Base-by-base conservation (phyloP, 495 filamentous ascomycete genomes). In the Aspergillus asperescens region DNA sequence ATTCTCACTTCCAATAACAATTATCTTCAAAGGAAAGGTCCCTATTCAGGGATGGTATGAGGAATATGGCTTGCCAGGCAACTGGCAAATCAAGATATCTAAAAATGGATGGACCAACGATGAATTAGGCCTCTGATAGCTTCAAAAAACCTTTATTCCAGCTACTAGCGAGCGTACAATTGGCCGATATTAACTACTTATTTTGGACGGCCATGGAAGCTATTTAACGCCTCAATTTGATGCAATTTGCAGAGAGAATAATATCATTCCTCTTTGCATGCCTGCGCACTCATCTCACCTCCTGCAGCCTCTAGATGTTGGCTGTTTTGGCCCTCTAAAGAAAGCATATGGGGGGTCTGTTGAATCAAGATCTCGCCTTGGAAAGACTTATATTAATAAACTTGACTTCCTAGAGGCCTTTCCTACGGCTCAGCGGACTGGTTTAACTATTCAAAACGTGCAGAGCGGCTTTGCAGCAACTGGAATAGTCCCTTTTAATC, bases 191-290 rank as follows among this genome's bases (percentile, higher is more conserved):
- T 9, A 20, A 38, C 19, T 39, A 27, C 34, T 50, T 10, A 24
- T 44, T 27, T 28, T 52, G 10, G 28, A 71, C 32, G 50, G 59
- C n/a, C n/a, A n/a, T n/a, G n/a, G n/a, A n/a, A n/a, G n/a, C n/a
- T n/a, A n/a, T n/a, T n/a, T n/a, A n/a, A n/a, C n/a, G n/a, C n/a
- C n/a, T n/a, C 5, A 61, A 55, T 65, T 64, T 20, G 35, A 60
- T 20, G 22, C 63, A 25, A 52, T 61, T 18, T 59, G 51, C 31
- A 22, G 38, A 9, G 35, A 58, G 9, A 43, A 62, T 27, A 55
- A 66, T 40, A 61, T 67, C 43, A 50, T 61, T 12, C 31, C 52
- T 7, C 41, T 65, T 8, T 66, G 52, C 25, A 61, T 69, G 29
- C 59, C 59, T 13, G 15, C n/a, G n/a, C n/a, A n/a, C n/a, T n/a